phyloP scores from a whole-genome alignment of 2,329 filamentous ascomycete species.

The Cordyceps tenuipes region DNA sequence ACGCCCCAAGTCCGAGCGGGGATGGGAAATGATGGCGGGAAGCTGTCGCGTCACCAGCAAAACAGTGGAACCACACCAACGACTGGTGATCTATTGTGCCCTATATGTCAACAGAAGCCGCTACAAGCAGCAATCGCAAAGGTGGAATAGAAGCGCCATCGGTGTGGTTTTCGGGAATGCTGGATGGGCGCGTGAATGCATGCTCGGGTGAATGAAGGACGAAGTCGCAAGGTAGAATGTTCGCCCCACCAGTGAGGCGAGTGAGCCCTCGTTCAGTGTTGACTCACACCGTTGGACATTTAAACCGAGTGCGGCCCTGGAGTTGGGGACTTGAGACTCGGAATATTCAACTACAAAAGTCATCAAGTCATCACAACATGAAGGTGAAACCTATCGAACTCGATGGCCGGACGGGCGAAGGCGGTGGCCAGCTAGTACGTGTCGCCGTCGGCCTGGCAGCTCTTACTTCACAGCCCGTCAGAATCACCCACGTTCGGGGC shows the following conservation, averaged over 20 bases:
- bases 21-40: neutral
- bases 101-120: too few relatives aligned
- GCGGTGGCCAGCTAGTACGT: constrained; percentile 53
- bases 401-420: constrained; percentile 51
- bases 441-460: constrained; percentile 48
- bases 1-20: neutral
- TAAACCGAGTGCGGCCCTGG: neutral
- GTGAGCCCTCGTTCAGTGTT: neutral
- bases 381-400: constrained; percentile 35
- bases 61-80: too few relatives aligned
- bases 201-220: too few relatives aligned
- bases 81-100: too few relatives aligned
- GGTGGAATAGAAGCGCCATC: neutral
- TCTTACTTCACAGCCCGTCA: constrained; percentile 44
- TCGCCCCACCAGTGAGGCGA: neutral
- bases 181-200: too few relatives aligned
- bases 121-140: neutral
- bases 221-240: neutral
- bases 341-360: neutral
- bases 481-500: constrained; percentile 46
- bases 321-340: neutral
- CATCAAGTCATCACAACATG: neutral
- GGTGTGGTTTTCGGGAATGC: neutral
- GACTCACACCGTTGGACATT: constrained; percentile 8
- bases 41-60: too few relatives aligned